Evolutionary conservation across 495 filamentous ascomycete species (phyloP).

Genomic region (Geoglossum glabrum): DNA sequence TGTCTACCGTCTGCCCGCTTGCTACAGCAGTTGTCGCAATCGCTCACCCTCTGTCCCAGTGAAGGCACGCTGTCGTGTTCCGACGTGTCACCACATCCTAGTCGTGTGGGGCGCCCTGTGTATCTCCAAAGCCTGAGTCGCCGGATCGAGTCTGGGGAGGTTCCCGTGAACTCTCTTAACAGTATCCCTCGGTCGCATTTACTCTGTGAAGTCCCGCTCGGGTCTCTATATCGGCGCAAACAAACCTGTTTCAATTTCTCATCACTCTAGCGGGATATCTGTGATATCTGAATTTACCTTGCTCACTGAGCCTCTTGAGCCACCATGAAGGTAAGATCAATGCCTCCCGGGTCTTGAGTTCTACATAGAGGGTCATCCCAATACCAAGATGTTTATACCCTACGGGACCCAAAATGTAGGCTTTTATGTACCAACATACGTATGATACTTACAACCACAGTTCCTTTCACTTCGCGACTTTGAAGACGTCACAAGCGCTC

Average conservation of each 20-base stretch:
- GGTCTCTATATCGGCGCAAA: background rate
- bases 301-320: background rate
- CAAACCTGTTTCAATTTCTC: background rate
- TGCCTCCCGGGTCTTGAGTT: background rate
- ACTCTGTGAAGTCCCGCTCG: background rate
- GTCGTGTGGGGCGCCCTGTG: background rate
- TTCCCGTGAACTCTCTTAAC: background rate
- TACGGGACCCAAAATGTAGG: background rate
- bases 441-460: conserved; percentile 22
- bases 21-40: conserved; percentile 6
- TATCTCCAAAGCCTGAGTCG: background rate
- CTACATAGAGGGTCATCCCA: background rate
- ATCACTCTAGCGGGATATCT: background rate
- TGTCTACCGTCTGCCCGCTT: background rate
- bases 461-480: conserved; percentile 80
- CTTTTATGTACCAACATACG: background rate
- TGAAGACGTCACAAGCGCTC: conserved; percentile 67
- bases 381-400: background rate
- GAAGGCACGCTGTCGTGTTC: background rate
- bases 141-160: conserved; percentile 1
- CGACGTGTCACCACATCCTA: background rate
- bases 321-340: conserved; percentile 7
- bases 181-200: conserved; percentile 1
- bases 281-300: background rate
- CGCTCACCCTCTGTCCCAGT: background rate